Evolutionary conservation across 2,329 filamentous ascomycete species (phyloP).

Genomic region (Rutstroemia sp.): DNA sequence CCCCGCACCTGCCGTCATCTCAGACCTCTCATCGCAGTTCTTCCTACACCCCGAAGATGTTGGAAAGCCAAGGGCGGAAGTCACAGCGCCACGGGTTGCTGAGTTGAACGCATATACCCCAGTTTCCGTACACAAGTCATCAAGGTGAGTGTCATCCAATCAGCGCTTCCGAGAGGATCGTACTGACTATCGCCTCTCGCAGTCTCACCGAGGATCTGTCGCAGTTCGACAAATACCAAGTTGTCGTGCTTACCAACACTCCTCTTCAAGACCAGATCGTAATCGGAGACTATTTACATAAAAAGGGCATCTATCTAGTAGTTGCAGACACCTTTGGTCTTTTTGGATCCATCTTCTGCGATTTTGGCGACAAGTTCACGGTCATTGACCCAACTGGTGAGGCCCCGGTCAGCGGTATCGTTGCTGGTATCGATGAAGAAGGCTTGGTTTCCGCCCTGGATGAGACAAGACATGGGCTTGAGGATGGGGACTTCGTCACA

Average conservation of each 20-base stretch:
- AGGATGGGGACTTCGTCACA: slow-evolving; percentile 94
- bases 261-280: slow-evolving; percentile 71
- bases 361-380: slow-evolving; percentile 92
- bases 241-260: slow-evolving; percentile 83
- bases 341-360: slow-evolving; percentile 93
- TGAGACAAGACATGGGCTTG: slow-evolving; percentile 87
- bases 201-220: slow-evolving; percentile 70
- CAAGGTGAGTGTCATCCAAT: slow-evolving; percentile 35
- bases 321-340: slow-evolving; percentile 85
- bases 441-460: slow-evolving; percentile 89
- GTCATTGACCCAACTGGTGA: slow-evolving; percentile 87
- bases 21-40: slow-evolving; percentile 94
- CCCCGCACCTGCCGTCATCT: slow-evolving; percentile 72
- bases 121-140: slow-evolving; percentile 64
- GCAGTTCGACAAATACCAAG: slow-evolving; percentile 84
- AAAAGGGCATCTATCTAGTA: slow-evolving; percentile 86
- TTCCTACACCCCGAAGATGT: slow-evolving; percentile 85
- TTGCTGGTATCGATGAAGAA: slow-evolving; percentile 82
- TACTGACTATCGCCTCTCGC: slow-evolving; percentile 24
- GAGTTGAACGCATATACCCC: slow-evolving; percentile 97
- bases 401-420: slow-evolving; percentile 76
- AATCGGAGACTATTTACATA: slow-evolving; percentile 89
- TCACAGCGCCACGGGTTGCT: slow-evolving; percentile 81
- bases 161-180: not conserved
- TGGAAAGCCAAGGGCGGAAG: slow-evolving; percentile 81